Conservation (phyloP, 495 filamentous ascomycete species). For the Thermothielavioides terrestris region DNA sequence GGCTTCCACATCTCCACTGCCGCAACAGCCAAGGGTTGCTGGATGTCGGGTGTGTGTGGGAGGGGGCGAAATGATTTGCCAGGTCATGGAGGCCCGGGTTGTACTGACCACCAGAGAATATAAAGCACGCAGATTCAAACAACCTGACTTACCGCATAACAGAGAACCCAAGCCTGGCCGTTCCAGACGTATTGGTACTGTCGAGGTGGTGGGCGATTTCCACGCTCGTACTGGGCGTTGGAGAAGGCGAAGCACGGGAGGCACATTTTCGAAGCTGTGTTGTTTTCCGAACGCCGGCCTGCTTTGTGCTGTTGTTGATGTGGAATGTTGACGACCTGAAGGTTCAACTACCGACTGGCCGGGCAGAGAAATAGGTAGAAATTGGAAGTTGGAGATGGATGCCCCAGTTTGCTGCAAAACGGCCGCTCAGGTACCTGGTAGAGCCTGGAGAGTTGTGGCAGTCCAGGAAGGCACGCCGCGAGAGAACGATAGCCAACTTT, state of each 20-base stretch:
- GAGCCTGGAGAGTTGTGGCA: too few species aligned
- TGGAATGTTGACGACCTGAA: not conserved
- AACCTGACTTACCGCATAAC: conserved; percentile 11
- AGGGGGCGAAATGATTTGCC: too few species aligned
- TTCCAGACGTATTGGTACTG: conserved; percentile 29
- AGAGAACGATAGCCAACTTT: too few species aligned
- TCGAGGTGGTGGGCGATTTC: conserved; percentile 1
- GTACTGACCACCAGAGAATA: not conserved
- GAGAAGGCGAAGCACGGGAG: conserved; percentile 37
- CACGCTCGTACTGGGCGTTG: conserved; percentile 33
- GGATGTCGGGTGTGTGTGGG: too few species aligned
- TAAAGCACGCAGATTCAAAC: not conserved
- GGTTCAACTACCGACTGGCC: too few species aligned
- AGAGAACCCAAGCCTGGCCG: conserved; percentile 23
- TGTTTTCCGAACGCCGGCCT: not conserved
- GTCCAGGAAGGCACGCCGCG: too few species aligned
- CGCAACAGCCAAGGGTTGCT: too few species aligned
- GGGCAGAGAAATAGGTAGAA: too few species aligned
- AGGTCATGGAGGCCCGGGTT: not conserved
- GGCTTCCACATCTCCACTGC: too few species aligned
- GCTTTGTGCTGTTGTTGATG: not conserved
- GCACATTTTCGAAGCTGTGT: conserved; percentile 29
- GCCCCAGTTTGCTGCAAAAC: too few species aligned
- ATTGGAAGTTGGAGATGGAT: too few species aligned
- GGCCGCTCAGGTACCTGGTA: too few species aligned